phyloP scores from a whole-genome alignment of 345 rosid species.

The thale cress (Arabidopsis thaliana) region DNA sequence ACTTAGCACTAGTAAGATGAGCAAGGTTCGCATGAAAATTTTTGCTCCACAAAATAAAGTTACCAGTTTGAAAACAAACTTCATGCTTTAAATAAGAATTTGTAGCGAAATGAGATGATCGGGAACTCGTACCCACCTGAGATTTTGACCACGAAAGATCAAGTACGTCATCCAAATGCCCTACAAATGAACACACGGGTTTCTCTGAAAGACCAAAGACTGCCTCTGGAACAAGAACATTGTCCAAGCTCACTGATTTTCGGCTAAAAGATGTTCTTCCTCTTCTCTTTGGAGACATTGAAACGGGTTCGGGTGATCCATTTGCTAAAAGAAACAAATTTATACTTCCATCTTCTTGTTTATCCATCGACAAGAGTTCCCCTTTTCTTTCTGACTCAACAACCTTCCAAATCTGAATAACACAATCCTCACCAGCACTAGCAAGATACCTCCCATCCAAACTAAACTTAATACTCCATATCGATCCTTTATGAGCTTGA shows the following conservation, averaged over 20 bases:
- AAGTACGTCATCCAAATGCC: slow-evolving; percentile 81
- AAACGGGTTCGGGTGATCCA: slow-evolving; percentile 79
- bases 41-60: neutral
- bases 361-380: slow-evolving; percentile 70
- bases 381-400: slow-evolving; percentile 79
- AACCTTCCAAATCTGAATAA: slow-evolving; percentile 85
- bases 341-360: slow-evolving; percentile 67
- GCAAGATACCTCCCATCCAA: slow-evolving; percentile 90
- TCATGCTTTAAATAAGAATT: neutral
- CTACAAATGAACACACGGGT: slow-evolving; percentile 80
- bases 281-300: slow-evolving; percentile 70
- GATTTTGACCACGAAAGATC: slow-evolving; percentile 97
- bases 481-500: slow-evolving; percentile 88
- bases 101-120: slow-evolving; percentile 10
- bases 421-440: slow-evolving; percentile 93
- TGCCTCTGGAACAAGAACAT: slow-evolving; percentile 67
- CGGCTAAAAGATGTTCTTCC: slow-evolving; percentile 78
- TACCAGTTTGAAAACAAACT: neutral
- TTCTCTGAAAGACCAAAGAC: slow-evolving; percentile 83
- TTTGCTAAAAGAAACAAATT: slow-evolving; percentile 60
- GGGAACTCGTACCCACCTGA: slow-evolving; percentile 59
- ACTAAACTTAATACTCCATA: slow-evolving; percentile 92
- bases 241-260: slow-evolving; percentile 81
- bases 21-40: neutral
- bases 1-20: slow-evolving; percentile 13